Evolutionary conservation across 1,139 yeast species (phyloP).

Genomic region (Kodamaea sp.): DNA sequence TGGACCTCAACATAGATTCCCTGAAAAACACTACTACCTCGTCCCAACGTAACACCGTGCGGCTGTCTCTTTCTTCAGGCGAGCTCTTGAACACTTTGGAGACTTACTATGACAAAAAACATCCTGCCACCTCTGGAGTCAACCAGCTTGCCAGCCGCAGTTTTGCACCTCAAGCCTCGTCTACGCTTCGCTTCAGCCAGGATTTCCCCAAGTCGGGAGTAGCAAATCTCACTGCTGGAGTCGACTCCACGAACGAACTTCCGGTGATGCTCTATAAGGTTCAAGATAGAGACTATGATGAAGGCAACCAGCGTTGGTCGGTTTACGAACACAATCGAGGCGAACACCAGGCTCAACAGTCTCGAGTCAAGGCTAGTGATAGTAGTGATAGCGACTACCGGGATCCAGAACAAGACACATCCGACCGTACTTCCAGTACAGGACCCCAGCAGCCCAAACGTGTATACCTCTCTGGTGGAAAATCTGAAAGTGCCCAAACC

Average conservation of each 20-base stretch:
- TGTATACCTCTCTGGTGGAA: conserved; percentile 2
- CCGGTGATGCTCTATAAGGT: conserved; percentile 34
- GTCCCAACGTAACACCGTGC: conserved; percentile 16
- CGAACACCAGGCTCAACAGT: conserved; percentile 8
- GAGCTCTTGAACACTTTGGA: conserved; percentile 37
- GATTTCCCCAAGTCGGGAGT: conserved; percentile 11
- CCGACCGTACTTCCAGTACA: neutral
- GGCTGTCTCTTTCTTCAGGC: conserved; percentile 37
- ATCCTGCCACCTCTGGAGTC: conserved; percentile 2
- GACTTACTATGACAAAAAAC: conserved; percentile 10
- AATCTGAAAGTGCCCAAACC: conserved; percentile 8
- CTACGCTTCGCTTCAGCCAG: conserved; percentile 11
- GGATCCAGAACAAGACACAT: neutral
- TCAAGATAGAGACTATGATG: conserved; percentile 29
- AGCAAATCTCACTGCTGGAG: conserved; percentile 28
- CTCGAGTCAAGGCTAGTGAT: neutral
- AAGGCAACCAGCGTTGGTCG: conserved; percentile 30
- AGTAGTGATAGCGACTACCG: conserved; percentile 10
- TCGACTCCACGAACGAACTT: conserved; percentile 28
- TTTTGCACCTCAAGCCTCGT: conserved; percentile 10
- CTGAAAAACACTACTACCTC: neutral
- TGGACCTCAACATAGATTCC: neutral
- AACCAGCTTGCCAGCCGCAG: conserved; percentile 1
- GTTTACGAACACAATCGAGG: conserved; percentile 23
- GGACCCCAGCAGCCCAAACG: conserved; percentile 2